These are phyloP conservation scores for Pythium sp. DNA, from an alignment of 352 stramenopile species.

Conservation along the genomic window DNA sequence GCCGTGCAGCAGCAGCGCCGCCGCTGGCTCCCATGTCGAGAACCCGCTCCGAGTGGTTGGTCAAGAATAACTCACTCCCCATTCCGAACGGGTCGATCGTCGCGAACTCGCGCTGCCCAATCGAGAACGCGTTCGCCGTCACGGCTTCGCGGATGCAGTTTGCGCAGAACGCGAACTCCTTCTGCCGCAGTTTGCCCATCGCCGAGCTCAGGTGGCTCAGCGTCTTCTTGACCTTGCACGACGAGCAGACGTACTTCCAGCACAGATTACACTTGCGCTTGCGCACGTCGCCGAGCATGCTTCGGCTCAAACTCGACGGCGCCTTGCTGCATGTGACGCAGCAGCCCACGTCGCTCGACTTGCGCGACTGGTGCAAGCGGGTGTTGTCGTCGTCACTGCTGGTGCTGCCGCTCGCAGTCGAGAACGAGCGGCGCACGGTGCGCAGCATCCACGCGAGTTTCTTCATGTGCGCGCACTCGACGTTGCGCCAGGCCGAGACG, in stretches of 20 bases:
- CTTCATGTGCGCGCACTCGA: slow-evolving; percentile 14
- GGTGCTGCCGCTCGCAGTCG: slow-evolving; percentile 56
- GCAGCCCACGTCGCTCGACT: not conserved
- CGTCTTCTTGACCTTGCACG: slow-evolving; percentile 12
- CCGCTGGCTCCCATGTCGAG: not conserved
- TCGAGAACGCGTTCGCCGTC: slow-evolving; percentile 2
- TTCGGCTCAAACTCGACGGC: not conserved
- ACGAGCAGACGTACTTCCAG: slow-evolving; percentile 5
- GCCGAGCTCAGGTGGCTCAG: slow-evolving; percentile 9
- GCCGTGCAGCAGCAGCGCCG: not conserved
- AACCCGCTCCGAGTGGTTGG: slow-evolving; percentile 6
- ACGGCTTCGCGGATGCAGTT: not conserved
- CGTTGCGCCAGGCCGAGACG: slow-evolving; percentile 3
- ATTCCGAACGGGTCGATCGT: not conserved
- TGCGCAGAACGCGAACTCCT: slow-evolving; percentile 9
- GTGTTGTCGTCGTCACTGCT: slow-evolving; percentile 47
- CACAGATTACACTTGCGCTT: slow-evolving; percentile 12
- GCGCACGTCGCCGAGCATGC: slow-evolving; percentile 4
- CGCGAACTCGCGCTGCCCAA: slow-evolving; percentile 7
- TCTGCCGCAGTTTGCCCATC: not conserved
- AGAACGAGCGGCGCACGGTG: slow-evolving; percentile 86
- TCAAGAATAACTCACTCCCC: not conserved
- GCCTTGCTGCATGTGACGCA: slow-evolving; percentile 9
- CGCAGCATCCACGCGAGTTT: slow-evolving; percentile 79
- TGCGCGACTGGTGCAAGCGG: not conserved